Base-by-base conservation (phyloP, 148 eudicot species). In the Suaeda aralocaspica region DNA sequence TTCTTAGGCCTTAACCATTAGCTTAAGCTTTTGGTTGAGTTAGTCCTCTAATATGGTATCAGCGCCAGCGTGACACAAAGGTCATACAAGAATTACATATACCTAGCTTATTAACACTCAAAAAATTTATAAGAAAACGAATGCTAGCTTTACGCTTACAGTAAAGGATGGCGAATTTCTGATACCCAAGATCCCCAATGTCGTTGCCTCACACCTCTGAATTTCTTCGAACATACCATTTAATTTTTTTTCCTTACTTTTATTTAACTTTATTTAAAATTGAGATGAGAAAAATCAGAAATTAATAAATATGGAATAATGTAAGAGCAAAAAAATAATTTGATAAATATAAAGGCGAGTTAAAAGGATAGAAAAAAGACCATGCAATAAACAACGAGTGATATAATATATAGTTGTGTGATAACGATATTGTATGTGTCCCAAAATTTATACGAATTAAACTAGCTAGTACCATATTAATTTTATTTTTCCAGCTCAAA, bases 111-210 rank as follows among this genome's bases (percentile, higher is more conserved):
- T n/a, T n/a, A n/a, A n/a, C n/a, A n/a, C n/a, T n/a, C n/a, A n/a
- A n/a, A n/a, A n/a, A n/a, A n/a, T n/a, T n/a, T n/a, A n/a, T n/a
- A n/a, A n/a, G n/a, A n/a, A n/a, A n/a, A n/a, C n/a, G n/a, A n/a
- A n/a, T n/a, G n/a, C n/a, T n/a, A n/a, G n/a, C n/a, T n/a, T n/a
- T n/a, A n/a, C 16, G 26, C 82, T 70, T 79, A 82, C 86, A 82
- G 52, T 58, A 82, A 44, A 67, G 86, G 86, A 45, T 82, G 86
- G 41, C 86, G 86, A 71, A 82, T 83, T 22, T 83, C 86, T 24
- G 86, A 74, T 0, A 83, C 86, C 86, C 86, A 83, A 64, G 86
- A 80, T 18, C 86, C 86, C 86, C 86, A 83, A 44, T 83, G 86
- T 41, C 86, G 81, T 48, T 83, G 86, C 64, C 86, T 74, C 24